Base-by-base conservation (phyloP, 2,329 filamentous ascomycete genomes). In the Pseudogymnoascus sp. region DNA sequence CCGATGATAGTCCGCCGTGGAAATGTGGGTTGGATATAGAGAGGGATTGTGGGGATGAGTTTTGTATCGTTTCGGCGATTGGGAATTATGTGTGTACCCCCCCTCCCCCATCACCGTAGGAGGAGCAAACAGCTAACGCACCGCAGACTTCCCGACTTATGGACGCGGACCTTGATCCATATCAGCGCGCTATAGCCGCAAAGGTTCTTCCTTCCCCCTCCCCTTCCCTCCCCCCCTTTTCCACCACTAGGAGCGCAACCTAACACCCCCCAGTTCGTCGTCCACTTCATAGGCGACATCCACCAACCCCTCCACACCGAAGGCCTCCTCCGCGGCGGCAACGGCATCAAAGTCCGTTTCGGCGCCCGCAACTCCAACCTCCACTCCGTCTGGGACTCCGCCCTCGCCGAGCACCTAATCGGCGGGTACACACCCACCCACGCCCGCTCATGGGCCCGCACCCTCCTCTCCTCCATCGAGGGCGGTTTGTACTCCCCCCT, bases 321-420 rank as follows among this genome's bases (percentile, higher is more conserved):
- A 74, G 80, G 87, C 63, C 81, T 87, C 6, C 79, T 80, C 2
- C 77, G 80, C 21, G 89, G 89, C 63, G 89, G 89, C 0, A 92
- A 92, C 69, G 81, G 82, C 10, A 88, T 92, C 69, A 74, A 79
- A 13, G 88, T 92, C 1, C 77, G 76, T 14, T 92, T 86, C 76
- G 78, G 85, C 25, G 81, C 80, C 2, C 73, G 75, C 31, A 74
- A 78, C 28, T 80, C 83, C 63, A 92, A 92, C 71, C 79, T 92
- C 45, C 89, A 92, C 71, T 81, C 87, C 65, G 83, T 90, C 14
- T 92, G 89, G 89, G 89, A 92, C 72, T 85, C 82, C 62, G 83
- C 82, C 68, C 90, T 91, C 67, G 81, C 85, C 0, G 86, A 89
- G 75, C 83, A 86, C 71, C 76, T 84, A 70, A 77, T 88, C 1